Evolutionary conservation across 306 rosid genomes (phyloP), one percentile per base, ranked within the genome.

Genomic region (Casuarina glauca): DNA sequence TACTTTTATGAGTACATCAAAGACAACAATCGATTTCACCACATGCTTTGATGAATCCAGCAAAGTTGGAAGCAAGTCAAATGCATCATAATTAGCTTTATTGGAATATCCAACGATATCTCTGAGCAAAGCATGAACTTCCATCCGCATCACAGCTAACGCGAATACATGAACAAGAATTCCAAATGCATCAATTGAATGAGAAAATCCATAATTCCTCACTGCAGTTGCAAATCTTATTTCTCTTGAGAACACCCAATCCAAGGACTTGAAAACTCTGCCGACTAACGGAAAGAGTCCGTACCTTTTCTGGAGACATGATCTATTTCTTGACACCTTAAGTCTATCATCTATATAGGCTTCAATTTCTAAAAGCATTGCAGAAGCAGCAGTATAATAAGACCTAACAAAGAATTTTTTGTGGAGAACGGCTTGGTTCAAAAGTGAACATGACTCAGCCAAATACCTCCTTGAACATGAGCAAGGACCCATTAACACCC

Each of bases 91-190:
- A 55, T 83, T 60, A n/a, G 69, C 71, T 72, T 73, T 78, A 38
- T 75, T 76, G 63, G 48, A 85, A 72, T 72, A 79, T 48, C 49
- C 82, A 79, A 88, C 82, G 69, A 90, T 61, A 79, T 89, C 88
- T 77, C 84, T 86, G 62, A 91, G 91, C 84, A 91, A 80, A 77
- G 80, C 63, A 79, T 69, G 67, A 48, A 84, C 90, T 79, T 91
- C 91, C 81, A 36, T 77, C 19, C 0, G 84, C 93, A 86, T 85
- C 61, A 84, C 88, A 1, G 70, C 90, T 26, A 67, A 75, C 48
- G 97, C 89, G 85, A 82, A 91, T 2, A 68, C 69, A 72, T 89
- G 90, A 82, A 89, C 68, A 13, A 89, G 79, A 49, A 85, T 79
- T 73, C 82, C 85, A 74, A 88, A 85, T 45, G 83, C 88, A 69